Conservation (phyloP, 768 basidiomycete species). For the Boletus sp. region DNA sequence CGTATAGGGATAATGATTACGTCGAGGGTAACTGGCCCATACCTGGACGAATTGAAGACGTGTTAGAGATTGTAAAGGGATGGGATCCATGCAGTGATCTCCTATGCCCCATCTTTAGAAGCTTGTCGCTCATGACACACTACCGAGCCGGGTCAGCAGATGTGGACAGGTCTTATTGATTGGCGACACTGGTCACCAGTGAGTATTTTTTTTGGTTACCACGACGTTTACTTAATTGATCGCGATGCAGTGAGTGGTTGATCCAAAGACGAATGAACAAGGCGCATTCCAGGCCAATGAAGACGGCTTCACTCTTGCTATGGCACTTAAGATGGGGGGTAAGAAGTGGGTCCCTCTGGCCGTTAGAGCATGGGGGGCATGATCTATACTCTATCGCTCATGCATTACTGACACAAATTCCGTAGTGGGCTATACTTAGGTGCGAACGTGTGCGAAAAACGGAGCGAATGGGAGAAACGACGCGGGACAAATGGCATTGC, state of each 20-base stretch:
- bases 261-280: constrained; percentile 20
- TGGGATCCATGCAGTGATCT: constrained; percentile 26
- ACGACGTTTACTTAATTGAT: not conserved
- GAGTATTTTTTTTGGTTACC: constrained; percentile 7
- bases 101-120: constrained; percentile 35
- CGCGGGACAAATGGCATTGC: constrained; percentile 25
- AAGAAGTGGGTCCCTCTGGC: constrained; percentile 5
- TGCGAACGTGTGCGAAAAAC: constrained; percentile 25
- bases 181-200: constrained; percentile 33
- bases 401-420: not conserved
- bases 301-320: constrained; percentile 35
- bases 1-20: constrained; percentile 20
- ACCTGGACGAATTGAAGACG: constrained; percentile 24
- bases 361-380: constrained; percentile 13
- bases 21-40: constrained; percentile 20
- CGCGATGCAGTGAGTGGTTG: not conserved
- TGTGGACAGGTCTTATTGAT: constrained; percentile 23
- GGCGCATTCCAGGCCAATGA: constrained; percentile 44
- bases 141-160: constrained; percentile 37
- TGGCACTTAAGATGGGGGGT: constrained; percentile 17
- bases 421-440: constrained; percentile 1
- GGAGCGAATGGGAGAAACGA: constrained; percentile 26
- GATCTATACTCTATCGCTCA: not conserved
- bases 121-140: constrained; percentile 36
- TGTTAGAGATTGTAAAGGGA: constrained; percentile 20